Base-by-base conservation (phyloP, 805 yeast species). In the Starmerella sp. region DNA sequence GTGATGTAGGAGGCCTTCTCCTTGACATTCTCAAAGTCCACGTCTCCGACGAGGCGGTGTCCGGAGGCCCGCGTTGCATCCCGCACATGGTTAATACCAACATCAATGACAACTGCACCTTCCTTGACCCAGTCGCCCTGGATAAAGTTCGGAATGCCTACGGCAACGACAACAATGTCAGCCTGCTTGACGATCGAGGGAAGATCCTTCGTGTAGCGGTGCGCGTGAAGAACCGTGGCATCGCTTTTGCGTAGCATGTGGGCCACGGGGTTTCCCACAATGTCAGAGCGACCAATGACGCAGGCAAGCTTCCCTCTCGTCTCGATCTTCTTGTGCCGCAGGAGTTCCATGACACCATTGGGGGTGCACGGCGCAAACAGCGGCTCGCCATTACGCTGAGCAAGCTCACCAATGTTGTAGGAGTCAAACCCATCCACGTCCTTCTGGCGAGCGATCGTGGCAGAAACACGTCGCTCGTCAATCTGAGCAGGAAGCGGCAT, bases 391-490 rank as follows among this genome's bases (percentile, higher is more conserved):
- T 87, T 86, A 61, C 86, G 81, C 72, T 89, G 89, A 65, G 90
- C 82, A 57, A 91, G 77, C 67, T 93, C 97, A 58, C 97, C 97
- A 57, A 87, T 82, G 70, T 91, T 93, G 65, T 75, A 76, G 57
- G 91, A 82, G 52, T 88, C 91, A 66, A 91, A 91, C 3, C 97
- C 98, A 69, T 91, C 98, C 51, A 93, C 96, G 67, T 91, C 98
- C 72, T 91, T 91, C 52, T 77, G 81, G 22, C 85, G 79, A n/a
- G 75, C 69, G 22, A 91, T 96, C 2, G 89, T 76, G 64, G 83
- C 81, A 48, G 97, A 89, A 60, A 91, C 75, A 54, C 72, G 69
- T 51, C 84, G 80, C 73, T 91, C 97, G 66, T 87, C 79, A 56
- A 91, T 73, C 65, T 84, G 89, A 35, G 71, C 68, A 39, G 97